phyloP scores from a whole-genome alignment of 2,329 filamentous ascomycete genomes.

The Cladophialophora carrionii region DNA sequence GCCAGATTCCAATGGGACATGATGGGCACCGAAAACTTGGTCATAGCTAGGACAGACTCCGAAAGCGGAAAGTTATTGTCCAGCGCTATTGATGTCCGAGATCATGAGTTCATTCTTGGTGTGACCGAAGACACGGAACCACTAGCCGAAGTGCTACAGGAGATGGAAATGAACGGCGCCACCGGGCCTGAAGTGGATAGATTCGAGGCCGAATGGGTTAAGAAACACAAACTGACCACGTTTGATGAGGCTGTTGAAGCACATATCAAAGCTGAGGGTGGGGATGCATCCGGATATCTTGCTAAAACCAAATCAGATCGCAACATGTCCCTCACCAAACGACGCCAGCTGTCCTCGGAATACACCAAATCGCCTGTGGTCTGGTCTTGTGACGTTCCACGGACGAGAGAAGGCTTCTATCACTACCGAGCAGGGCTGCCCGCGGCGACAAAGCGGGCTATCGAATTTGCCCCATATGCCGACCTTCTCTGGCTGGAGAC shows the following conservation, averaged over 20 bases:
- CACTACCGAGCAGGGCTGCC: conserved; percentile 72
- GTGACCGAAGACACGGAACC: conserved; percentile 77
- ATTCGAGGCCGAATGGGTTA: conserved; percentile 87
- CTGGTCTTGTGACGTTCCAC: conserved; percentile 89
- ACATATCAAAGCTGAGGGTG: conserved; percentile 70
- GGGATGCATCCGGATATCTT: conserved; percentile 68
- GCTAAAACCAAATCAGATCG: conserved; percentile 64
- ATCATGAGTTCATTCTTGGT: conserved; percentile 96
- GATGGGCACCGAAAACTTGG: conserved; percentile 93
- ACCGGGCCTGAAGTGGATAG: conserved; percentile 77
- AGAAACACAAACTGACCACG: conserved; percentile 78
- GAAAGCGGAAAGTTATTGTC: conserved; percentile 90
- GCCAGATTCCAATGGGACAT: conserved; percentile 97
- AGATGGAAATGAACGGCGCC: conserved; percentile 82
- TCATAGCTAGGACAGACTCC: conserved; percentile 93
- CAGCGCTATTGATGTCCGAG: conserved; percentile 87
- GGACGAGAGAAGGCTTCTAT: conserved; percentile 92
- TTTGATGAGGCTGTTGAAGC: conserved; percentile 88
- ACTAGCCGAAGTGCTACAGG: conserved; percentile 83
- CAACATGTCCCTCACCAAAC: conserved; percentile 76
- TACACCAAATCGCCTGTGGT: conserved; percentile 70
- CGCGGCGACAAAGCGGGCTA: conserved; percentile 88
- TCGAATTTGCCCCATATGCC: conserved; percentile 87
- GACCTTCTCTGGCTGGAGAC: conserved; percentile 98
- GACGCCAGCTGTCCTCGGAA: conserved; percentile 70